Percentiles rank a stretch among this genome's conserved stretches.
Conservation (phyloP, 2,329 filamentous ascomycete genomes). For the Cordyceps farinosa region DNA sequence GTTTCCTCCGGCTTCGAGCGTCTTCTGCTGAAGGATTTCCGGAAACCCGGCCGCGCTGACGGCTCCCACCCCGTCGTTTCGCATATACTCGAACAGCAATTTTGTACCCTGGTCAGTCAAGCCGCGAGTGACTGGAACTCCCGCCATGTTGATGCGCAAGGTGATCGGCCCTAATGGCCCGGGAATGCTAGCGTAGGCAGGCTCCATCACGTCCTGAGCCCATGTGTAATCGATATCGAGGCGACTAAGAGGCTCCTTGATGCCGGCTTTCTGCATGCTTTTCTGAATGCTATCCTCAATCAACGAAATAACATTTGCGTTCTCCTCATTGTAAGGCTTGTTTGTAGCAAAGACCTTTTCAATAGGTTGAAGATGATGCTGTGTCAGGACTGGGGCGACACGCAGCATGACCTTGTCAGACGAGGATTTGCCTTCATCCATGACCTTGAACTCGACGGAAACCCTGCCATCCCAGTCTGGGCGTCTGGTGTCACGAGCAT, state of each 20-base stretch:
- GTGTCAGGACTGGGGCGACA: background rate
- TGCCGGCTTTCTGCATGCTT: background rate
- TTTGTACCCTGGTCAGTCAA: too few relatives aligned
- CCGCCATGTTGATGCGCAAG: background rate
- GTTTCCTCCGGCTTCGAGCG: background rate
- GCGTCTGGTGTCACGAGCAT: background rate
- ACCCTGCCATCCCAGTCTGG: background rate
- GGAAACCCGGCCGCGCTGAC: too few relatives aligned
- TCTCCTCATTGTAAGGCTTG: too few relatives aligned
- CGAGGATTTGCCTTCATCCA: background rate
- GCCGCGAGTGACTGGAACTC: too few relatives aligned
- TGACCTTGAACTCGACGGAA: background rate
- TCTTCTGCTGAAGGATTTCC: background rate
- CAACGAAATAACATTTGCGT: too few relatives aligned
- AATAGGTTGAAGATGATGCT: background rate
- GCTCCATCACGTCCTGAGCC: constrained; percentile 8
- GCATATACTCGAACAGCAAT: too few relatives aligned
- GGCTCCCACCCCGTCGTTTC: too few relatives aligned
- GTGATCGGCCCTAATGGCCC: constrained; percentile 7
- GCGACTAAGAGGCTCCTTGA: background rate
- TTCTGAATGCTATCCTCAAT: background rate
- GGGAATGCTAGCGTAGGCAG: background rate
- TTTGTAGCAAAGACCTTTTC: background rate
- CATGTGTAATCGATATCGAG: background rate
- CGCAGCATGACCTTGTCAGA: background rate